phyloP scores from a whole-genome alignment of 192 early-diverging fungal genomes.

The Umbelopsis ramanniana region DNA sequence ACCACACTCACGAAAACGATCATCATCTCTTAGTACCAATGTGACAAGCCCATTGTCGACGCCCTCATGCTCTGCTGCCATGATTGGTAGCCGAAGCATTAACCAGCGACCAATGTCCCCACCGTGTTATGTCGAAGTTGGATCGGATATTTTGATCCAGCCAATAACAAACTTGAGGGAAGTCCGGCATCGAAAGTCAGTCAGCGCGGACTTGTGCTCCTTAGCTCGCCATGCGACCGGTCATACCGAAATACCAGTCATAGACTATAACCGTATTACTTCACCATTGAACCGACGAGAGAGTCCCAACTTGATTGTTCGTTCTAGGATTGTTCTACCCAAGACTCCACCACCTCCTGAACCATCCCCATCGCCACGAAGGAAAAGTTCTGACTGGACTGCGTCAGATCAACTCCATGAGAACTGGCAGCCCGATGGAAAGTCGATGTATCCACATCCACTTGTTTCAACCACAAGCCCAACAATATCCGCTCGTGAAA shows the following conservation, averaged over 20 bases:
- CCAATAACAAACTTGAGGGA: not conserved
- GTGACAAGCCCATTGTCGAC: conserved; percentile 3
- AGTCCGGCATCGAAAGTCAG: conserved; percentile 35
- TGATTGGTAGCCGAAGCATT: not conserved
- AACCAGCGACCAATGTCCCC: not conserved
- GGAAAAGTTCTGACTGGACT: not conserved
- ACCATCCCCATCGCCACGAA: not conserved
- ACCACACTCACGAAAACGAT: not conserved
- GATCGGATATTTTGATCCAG: not conserved
- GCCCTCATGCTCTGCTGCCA: not conserved
- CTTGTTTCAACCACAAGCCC: conserved; percentile 8
- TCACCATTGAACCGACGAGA: conserved; percentile 11
- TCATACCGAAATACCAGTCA: not conserved
- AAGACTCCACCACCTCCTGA: not conserved
- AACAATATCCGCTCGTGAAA: not conserved
- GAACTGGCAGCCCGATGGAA: not conserved
- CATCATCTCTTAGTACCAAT: conserved; percentile 5
- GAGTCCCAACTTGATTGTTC: conserved; percentile 23
- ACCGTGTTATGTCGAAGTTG: not conserved
- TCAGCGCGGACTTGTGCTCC: conserved; percentile 33
- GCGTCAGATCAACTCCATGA: not conserved
- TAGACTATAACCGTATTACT: not conserved
- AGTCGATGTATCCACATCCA: conserved; percentile 3
- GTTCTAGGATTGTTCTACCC: conserved; percentile 28
- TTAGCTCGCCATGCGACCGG: conserved; percentile 6